Evolutionary conservation across 106 monocot species (phyloP).

Genomic region (Gastrodia elata): DNA sequence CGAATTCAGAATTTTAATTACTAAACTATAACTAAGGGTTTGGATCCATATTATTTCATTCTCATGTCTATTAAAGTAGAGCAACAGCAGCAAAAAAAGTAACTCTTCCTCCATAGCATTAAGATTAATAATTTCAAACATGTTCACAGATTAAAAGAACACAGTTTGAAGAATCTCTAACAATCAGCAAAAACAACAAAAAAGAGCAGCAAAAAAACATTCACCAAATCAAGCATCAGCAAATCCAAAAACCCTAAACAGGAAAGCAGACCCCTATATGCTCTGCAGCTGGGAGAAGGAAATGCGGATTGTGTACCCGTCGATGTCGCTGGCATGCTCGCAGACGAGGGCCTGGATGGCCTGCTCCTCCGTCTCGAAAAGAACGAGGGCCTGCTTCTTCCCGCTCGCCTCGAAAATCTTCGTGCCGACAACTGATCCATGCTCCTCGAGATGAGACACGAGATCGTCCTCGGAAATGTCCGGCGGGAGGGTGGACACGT

Average conservation of each 20-base stretch:
- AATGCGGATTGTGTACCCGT: slow-evolving; percentile 49
- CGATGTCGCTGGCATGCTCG: slow-evolving; percentile 50
- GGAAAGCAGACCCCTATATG: slow-evolving; percentile 22
- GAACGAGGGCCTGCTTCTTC: slow-evolving; percentile 57
- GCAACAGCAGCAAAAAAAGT: too few relatives aligned
- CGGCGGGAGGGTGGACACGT: slow-evolving; percentile 48
- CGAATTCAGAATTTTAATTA: too few relatives aligned
- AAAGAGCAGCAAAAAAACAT: background rate
- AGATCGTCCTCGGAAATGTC: slow-evolving; percentile 54
- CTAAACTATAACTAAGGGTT: too few relatives aligned
- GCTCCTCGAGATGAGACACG: slow-evolving; percentile 43
- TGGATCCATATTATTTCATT: too few relatives aligned
- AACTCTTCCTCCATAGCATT: too few relatives aligned
- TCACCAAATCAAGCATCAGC: background rate
- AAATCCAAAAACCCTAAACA: too few relatives aligned
- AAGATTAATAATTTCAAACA: too few relatives aligned
- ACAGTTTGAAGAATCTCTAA: too few relatives aligned
- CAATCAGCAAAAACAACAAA: too few relatives aligned
- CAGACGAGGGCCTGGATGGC: slow-evolving; percentile 57
- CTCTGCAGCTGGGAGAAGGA: slow-evolving; percentile 68
- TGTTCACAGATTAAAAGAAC: too few relatives aligned
- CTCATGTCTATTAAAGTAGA: too few relatives aligned
- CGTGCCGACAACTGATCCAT: slow-evolving; percentile 31
- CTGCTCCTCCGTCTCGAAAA: slow-evolving; percentile 57
- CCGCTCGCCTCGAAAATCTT: slow-evolving; percentile 57